Evolutionary conservation across 192 early-diverging fungal genomes (phyloP), one percentile per base, ranked within the genome.

Genomic region (Podochytrium sp.): DNA sequence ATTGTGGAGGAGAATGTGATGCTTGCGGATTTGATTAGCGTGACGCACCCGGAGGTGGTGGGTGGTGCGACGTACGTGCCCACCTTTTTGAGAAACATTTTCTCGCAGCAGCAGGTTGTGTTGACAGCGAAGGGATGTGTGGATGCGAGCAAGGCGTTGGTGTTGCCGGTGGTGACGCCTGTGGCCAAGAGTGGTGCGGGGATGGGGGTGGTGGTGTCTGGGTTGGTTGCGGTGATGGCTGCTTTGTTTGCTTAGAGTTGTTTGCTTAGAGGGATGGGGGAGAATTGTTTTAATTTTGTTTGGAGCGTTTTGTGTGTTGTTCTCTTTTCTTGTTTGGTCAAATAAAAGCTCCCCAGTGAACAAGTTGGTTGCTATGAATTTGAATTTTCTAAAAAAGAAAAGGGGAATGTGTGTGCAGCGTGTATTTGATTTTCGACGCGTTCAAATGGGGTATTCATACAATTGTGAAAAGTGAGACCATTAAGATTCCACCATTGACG

Each of bases 41-140:
- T 63, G 35, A 56, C 64, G 32, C 57, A 80, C 66, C 65, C 72
- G 47, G 47, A 56, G 14, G 33, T 53, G 27, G 32, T 77, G 40
- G n/a, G n/a, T n/a, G 27, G 27, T 6, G 42, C 68, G 49, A 52
- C 10, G 43, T 73, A 79, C 76, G 40, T 12, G 14, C 71, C 50
- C 52, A 51, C 74, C 39, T 81, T 43, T 65, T 71, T 80, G 33
- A 12, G 65, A 10, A 80, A 80, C 64, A 32, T 76, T 53, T 78
- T 40, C 67, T 25, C 7, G 3, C 10, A 6, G 25, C 4, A 41
- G 23, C 63, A 74, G 25, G 42, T 41, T 42, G 57, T 61, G 1
- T 42, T 76, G 38, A 65, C 50, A n/a, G 71, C 77, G 55, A 23
- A 52, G 23, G 3, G n/a, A 7, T 78, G 77, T 65, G 25, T 34